Conservation (phyloP, 2,329 filamentous ascomycete genomes). For the Nemania sp. region DNA sequence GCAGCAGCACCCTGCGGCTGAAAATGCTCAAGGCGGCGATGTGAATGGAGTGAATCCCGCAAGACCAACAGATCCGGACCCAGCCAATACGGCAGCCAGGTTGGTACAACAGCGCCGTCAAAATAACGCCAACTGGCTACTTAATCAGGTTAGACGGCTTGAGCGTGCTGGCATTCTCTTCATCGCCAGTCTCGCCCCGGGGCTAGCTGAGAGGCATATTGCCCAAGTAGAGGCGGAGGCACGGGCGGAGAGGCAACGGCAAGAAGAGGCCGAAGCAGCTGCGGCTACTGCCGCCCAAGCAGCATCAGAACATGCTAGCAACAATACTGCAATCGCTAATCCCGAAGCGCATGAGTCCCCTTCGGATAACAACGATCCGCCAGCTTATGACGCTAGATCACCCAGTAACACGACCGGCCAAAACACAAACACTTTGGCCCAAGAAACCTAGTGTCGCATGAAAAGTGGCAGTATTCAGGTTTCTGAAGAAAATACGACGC, state of each 20-base stretch:
- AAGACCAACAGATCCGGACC: constrained; percentile 52
- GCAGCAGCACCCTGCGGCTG: constrained; percentile 42
- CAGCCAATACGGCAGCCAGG: constrained; percentile 65
- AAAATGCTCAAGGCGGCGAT: constrained; percentile 48
- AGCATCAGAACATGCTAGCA: constrained; percentile 29
- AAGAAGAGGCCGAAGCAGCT: constrained; percentile 57
- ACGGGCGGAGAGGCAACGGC: constrained; percentile 58
- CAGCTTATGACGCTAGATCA: constrained; percentile 12
- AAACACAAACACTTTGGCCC: not conserved
- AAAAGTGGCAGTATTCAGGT: constrained; percentile 3
- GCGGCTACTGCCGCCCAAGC: constrained; percentile 51
- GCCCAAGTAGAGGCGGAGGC: constrained; percentile 67
- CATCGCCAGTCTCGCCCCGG: constrained; percentile 73
- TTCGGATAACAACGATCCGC: not conserved
- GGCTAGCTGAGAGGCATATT: constrained; percentile 74
- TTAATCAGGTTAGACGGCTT: constrained; percentile 63
- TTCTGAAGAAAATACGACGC: not conserved
- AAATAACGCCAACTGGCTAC: constrained; percentile 62
- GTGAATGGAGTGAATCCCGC: constrained; percentile 47
- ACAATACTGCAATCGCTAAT: not conserved
- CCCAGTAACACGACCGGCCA: constrained; percentile 5
- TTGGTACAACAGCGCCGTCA: constrained; percentile 62
- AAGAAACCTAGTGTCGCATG: not conserved
- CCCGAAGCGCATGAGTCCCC: constrained; percentile 16
- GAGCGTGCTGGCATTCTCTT: constrained; percentile 73